Base-by-base conservation (phyloP, 1,284 basidiomycete genomes). In the Moesziomyces sp. region DNA sequence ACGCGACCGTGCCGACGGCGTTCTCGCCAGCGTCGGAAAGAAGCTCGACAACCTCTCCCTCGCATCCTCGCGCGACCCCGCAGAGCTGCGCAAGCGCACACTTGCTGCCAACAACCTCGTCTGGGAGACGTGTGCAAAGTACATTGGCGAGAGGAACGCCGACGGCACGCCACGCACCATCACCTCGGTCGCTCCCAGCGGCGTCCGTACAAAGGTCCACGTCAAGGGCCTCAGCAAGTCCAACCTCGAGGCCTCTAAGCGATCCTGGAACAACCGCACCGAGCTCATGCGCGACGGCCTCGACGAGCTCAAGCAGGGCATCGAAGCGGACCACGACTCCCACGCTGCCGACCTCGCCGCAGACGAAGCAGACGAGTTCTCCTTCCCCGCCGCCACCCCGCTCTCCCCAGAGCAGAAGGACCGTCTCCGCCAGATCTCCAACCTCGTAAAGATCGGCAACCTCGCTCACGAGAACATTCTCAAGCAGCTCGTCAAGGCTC, bases 381-480 rank as follows among this genome's bases (percentile, higher is more conserved):
- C 70, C 24, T 73, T 73, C 50, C 70, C 70, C 18, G 52, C 48
- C 2, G 70, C 64, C 4, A 73, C 70, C 0, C 67, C 64, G 2
- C 54, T 74, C 5, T 66, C 62, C 14, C 52, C 59, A 1, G 56
- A 63, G 38, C 67, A 74, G 56, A 67, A 69, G 52, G 58, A 74
- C 28, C 47, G 67, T 18, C 56, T 74, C 11, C 61, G 63, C 11
- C 62, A 74, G 53, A 53, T 74, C 4, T 58, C 67, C 19, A 70
- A 70, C 43, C 49, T 74, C 11, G 72, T 74, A 63, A 74, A 74
- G 67, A 71, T 74, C 35, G 72, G 72, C 57, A 74, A 74, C 54
- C 52, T 71, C 13, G 55, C 58, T 5, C 72, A 74, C 56, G 72
- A 71, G 28, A 70, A 46, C 53, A 60, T 71, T 10, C 57, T 74